A percentile compares a stretch with the other conserved stretches of the same genome.
Conservation (phyloP, 2,329 filamentous ascomycete genomes). For the Phoma sp. region DNA sequence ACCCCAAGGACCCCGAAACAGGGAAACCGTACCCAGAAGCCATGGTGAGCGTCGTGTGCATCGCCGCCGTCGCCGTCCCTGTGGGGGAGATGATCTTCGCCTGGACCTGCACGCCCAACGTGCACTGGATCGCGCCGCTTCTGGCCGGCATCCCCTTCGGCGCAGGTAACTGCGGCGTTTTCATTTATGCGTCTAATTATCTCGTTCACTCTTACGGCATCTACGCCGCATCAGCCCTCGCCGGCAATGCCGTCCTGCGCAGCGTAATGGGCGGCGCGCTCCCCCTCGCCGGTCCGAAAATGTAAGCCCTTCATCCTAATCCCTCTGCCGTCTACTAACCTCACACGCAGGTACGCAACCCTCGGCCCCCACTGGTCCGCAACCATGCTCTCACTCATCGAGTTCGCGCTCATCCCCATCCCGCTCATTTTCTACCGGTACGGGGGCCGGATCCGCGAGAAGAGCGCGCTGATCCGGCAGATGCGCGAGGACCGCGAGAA, state of each 20-base stretch:
- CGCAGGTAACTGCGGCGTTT: slow-evolving; percentile 75
- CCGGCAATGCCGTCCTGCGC: slow-evolving; percentile 78
- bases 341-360: slow-evolving; percentile 58
- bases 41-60: slow-evolving; percentile 78
- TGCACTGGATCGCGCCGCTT: slow-evolving; percentile 84
- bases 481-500: slow-evolving; percentile 55
- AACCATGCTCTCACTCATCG: slow-evolving; percentile 75
- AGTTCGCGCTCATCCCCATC: slow-evolving; percentile 77
- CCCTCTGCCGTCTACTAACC: neutral
- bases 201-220: slow-evolving; percentile 79
- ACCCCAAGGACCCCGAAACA: slow-evolving; percentile 76
- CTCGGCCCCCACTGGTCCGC: slow-evolving; percentile 81
- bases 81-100: slow-evolving; percentile 84
- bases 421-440: slow-evolving; percentile 78
- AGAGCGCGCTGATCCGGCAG: slow-evolving; percentile 59
- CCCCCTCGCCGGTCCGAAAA: slow-evolving; percentile 74
- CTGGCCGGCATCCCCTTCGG: slow-evolving; percentile 81
- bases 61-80: slow-evolving; percentile 76
- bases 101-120: slow-evolving; percentile 73
- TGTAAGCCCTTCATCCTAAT: slow-evolving; percentile 48
- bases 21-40: slow-evolving; percentile 78
- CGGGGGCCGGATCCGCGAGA: slow-evolving; percentile 62
- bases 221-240: slow-evolving; percentile 80
- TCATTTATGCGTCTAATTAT: slow-evolving; percentile 85
- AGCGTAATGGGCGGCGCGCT: slow-evolving; percentile 77